A percentile compares a stretch with the other conserved stretches of the same genome.
These are phyloP conservation scores for Plasmodium cynomolgi DNA, from an alignment of 169 alveolate species.

Conservation along the genomic window DNA sequence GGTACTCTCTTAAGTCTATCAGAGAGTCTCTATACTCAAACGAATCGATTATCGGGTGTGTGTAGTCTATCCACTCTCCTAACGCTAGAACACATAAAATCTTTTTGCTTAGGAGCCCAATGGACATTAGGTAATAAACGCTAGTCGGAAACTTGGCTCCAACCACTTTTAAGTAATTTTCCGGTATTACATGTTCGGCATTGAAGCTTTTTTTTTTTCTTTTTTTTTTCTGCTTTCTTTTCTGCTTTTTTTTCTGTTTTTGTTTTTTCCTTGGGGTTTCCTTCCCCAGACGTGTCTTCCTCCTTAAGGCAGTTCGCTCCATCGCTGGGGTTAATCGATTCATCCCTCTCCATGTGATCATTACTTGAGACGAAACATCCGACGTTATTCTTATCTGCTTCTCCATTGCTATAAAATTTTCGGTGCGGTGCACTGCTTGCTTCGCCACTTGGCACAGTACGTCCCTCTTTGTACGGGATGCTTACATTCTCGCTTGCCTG, in stretches of 20 bases:
- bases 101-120: constrained; percentile 80
- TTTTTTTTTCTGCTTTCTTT: constrained; percentile 30
- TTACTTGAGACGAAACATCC: not conserved
- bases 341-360: not conserved
- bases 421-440: not conserved
- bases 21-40: constrained; percentile 81
- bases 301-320: not conserved
- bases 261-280: not conserved
- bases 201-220: constrained; percentile 24
- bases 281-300: not conserved
- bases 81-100: constrained; percentile 79
- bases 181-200: constrained; percentile 38
- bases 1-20: constrained; percentile 82
- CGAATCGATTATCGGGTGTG: constrained; percentile 79
- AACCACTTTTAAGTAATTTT: constrained; percentile 80
- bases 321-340: not conserved
- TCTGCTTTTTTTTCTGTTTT: not conserved
- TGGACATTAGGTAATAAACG: constrained; percentile 79
- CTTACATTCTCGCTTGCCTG: not conserved
- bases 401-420: not conserved
- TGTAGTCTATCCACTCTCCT: constrained; percentile 86
- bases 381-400: not conserved
- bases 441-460: not conserved
- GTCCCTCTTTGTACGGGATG: not conserved
- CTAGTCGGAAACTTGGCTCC: constrained; percentile 82